phyloP scores from a whole-genome alignment of 345 rosid species.

The Brassica cretica region DNA sequence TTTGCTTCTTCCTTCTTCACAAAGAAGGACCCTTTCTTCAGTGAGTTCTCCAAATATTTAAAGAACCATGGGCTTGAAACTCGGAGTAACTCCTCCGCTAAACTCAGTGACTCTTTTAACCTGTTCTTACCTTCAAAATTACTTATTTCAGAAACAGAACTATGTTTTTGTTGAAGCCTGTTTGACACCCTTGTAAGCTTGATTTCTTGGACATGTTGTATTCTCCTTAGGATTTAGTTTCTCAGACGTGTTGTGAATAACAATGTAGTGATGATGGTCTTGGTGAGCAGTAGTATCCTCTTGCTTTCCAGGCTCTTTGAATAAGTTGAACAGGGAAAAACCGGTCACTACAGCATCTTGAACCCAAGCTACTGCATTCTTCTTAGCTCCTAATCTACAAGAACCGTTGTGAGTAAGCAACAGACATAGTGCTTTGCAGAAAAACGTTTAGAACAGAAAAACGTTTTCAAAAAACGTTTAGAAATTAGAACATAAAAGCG shows the following conservation, averaged over 20 bases:
- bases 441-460: neutral
- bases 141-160: slow-evolving; percentile 17
- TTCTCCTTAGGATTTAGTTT: slow-evolving; percentile 27
- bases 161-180: slow-evolving; percentile 17
- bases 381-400: slow-evolving; percentile 11
- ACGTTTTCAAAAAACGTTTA: neutral
- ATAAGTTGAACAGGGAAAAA: neutral
- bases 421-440: slow-evolving; percentile 29
- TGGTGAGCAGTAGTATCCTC: slow-evolving; percentile 20
- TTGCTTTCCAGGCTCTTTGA: slow-evolving; percentile 34
- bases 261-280: slow-evolving; percentile 3
- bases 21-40: slow-evolving; percentile 35
- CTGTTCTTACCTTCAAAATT: neutral
- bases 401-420: slow-evolving; percentile 29
- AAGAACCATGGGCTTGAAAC: slow-evolving; percentile 53
- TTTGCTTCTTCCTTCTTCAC: slow-evolving; percentile 7
- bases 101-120: slow-evolving; percentile 30
- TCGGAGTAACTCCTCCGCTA: slow-evolving; percentile 45
- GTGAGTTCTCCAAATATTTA: slow-evolving; percentile 47
- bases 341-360: neutral
- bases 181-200: slow-evolving; percentile 23
- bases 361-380: neutral
- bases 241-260: neutral
- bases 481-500: neutral
- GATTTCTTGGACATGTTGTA: slow-evolving; percentile 23